These are phyloP conservation scores for Reticulascus tulasneorum DNA, from an alignment of 2,329 filamentous ascomycete species.

Conservation along the genomic window DNA sequence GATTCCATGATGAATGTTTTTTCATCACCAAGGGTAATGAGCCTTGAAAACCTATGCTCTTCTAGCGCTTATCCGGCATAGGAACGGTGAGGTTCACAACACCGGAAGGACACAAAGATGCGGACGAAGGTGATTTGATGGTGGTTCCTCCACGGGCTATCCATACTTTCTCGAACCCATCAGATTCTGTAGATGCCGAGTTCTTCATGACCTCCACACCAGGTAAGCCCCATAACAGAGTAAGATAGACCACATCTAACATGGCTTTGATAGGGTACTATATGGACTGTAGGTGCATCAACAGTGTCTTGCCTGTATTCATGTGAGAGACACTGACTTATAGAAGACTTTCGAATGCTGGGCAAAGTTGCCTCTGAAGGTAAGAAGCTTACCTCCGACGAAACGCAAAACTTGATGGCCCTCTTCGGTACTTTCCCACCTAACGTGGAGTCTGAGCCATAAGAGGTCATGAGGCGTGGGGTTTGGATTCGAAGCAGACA, in stretches of 20 bases:
- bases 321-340: slow-evolving; percentile 6
- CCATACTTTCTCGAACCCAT: slow-evolving; percentile 30
- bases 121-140: slow-evolving; percentile 27
- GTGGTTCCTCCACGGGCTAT: slow-evolving; percentile 30
- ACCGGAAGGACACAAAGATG: slow-evolving; percentile 25
- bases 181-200: slow-evolving; percentile 25
- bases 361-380: slow-evolving; percentile 22
- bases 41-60: too few species aligned
- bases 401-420: slow-evolving; percentile 29
- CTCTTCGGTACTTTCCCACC: slow-evolving; percentile 32
- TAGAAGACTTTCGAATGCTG: slow-evolving; percentile 30
- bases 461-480: not conserved
- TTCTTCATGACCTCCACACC: slow-evolving; percentile 34
- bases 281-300: slow-evolving; percentile 30
- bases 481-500: not conserved
- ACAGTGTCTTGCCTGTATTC: not conserved
- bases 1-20: slow-evolving; percentile 33
- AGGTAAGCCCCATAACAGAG: slow-evolving; percentile 12
- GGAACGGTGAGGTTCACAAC: slow-evolving; percentile 27
- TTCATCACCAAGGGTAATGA: slow-evolving; percentile 30
- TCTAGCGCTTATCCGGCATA: slow-evolving; percentile 2
- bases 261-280: slow-evolving; percentile 22
- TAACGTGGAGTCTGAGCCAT: slow-evolving; percentile 28
- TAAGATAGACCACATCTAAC: slow-evolving; percentile 5
- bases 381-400: slow-evolving; percentile 19